phyloP scores from a whole-genome alignment of 2,329 filamentous ascomycete genomes.

The Mycocentrospora acerina region DNA sequence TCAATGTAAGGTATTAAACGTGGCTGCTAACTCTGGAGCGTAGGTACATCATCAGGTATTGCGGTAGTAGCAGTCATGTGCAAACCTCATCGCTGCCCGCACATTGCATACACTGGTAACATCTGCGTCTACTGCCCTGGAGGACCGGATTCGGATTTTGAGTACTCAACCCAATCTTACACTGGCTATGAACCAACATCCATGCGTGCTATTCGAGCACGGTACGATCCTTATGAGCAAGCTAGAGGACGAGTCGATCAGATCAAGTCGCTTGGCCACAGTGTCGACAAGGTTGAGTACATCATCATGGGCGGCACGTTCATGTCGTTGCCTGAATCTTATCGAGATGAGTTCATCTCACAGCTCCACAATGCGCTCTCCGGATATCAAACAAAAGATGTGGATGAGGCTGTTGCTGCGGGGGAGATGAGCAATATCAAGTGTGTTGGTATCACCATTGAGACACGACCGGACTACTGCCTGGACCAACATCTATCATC shows the following conservation, averaged over 20 bases:
- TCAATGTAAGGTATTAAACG: neutral
- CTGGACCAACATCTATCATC: conserved; percentile 90
- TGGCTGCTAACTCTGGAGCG: conserved; percentile 6
- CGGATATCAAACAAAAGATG: conserved; percentile 89
- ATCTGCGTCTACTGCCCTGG: conserved; percentile 99
- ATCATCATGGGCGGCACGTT: conserved; percentile 99
- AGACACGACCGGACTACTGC: conserved; percentile 96
- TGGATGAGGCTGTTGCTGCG: conserved; percentile 91
- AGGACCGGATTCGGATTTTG: conserved; percentile 96
- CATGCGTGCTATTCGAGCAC: conserved; percentile 94
- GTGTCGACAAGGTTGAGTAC: conserved; percentile 98
- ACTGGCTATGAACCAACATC: conserved; percentile 98
- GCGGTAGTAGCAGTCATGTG: conserved; percentile 99
- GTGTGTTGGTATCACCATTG: conserved; percentile 97
- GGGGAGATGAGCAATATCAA: conserved; percentile 97
- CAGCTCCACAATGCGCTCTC: conserved; percentile 96
- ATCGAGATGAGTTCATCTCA: conserved; percentile 90
- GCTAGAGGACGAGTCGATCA: conserved; percentile 94
- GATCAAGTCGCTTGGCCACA: conserved; percentile 92
- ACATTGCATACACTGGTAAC: conserved; percentile 97
- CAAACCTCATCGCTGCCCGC: conserved; percentile 95
- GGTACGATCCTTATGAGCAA: conserved; percentile 98
- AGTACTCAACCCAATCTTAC: conserved; percentile 98
- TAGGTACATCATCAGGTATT: conserved; percentile 91
- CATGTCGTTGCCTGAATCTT: conserved; percentile 89